These are phyloP conservation scores for Gloeostereum incarnatum DNA, from an alignment of 768 basidiomycete genomes.

Conservation along the genomic window DNA sequence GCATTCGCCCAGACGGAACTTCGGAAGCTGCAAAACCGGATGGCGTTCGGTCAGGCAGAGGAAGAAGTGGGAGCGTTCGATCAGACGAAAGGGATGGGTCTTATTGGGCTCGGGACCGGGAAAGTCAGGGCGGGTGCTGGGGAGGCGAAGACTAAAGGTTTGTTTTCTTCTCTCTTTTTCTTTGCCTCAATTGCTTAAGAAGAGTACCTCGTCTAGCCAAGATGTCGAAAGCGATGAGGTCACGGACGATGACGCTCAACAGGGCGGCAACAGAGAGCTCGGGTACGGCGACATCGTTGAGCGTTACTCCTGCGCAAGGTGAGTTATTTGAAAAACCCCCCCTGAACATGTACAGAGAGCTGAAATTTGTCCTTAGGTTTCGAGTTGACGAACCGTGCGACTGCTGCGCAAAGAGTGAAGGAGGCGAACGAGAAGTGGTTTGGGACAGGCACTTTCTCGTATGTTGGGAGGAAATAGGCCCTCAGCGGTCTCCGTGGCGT, in stretches of 20 bases:
- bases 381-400: slow-evolving; percentile 90
- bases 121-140: slow-evolving; percentile 83
- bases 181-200: neutral
- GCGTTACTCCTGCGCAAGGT: slow-evolving; percentile 96
- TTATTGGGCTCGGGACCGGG: slow-evolving; percentile 85
- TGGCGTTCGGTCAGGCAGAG: slow-evolving; percentile 92
- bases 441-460: slow-evolving; percentile 75
- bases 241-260: slow-evolving; percentile 79
- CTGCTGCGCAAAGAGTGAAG: slow-evolving; percentile 78
- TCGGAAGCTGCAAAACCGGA: slow-evolving; percentile 93
- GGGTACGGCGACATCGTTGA: slow-evolving; percentile 85
- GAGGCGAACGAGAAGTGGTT: slow-evolving; percentile 99
- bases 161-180: slow-evolving; percentile 13
- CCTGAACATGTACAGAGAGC: slow-evolving; percentile 4
- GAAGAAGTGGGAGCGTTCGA: slow-evolving; percentile 96
- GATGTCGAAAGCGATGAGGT: slow-evolving; percentile 89
- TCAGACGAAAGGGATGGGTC: slow-evolving; percentile 95
- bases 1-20: slow-evolving; percentile 96
- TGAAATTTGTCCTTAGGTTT: slow-evolving; percentile 47
- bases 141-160: slow-evolving; percentile 88
- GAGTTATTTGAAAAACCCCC: slow-evolving; percentile 14
- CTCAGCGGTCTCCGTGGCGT: too few relatives aligned
- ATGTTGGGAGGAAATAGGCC: slow-evolving; percentile 45
- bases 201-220: slow-evolving; percentile 59
- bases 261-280: slow-evolving; percentile 59